Evolutionary conservation across 192 early-diverging fungal genomes (phyloP), one percentile per base, ranked within the genome.

Genomic region (Pilaira anomala): DNA sequence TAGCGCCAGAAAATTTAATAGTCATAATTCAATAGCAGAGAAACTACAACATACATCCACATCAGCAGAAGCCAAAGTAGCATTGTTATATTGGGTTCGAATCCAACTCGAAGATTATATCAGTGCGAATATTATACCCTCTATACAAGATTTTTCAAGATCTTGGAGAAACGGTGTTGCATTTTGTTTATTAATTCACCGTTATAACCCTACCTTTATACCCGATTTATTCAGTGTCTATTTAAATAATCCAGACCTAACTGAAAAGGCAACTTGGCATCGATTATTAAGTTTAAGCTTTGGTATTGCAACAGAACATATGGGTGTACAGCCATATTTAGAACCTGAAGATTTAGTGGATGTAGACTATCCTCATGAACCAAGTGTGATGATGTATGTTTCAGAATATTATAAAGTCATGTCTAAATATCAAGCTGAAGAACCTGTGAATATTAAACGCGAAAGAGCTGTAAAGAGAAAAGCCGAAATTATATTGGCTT

Each of bases 341-440:
- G 80, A 82, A 39, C 68, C 77, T 1, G 75, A 75, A 13, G 80
- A 82, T 62, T 40, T 82, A 19, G 58, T 77, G 2, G 80, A 75
- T 21, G 73, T 79, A 1, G 80, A 82, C 57, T 75, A 65, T n/a
- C 80, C 80, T 0, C 78, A 82, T 45, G 80, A 82, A 60, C 67
- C 77, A 29, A 77, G 75, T 18, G 70, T 82, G 16, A 79, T 82
- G 77, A 79, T 78, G 55, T 82, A 82, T 48, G 75, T 82, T 25
- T 72, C 68, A 11, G 80, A 82, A 57, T 82, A 76, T 39, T 79
- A 82, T 40, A 72, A 79, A 18, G 67, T 73, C 59, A 82, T 82
- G 80, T 79, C 80, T 6, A 62, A 70, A 6, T 60, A 65, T 41
- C 73, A 79, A 30, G 57, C 52, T 14, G 49, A 73, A 12, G 67